These are phyloP conservation scores for Coemansia sp. DNA, from an alignment of 192 early-diverging fungal genomes.

Conservation along the genomic window DNA sequence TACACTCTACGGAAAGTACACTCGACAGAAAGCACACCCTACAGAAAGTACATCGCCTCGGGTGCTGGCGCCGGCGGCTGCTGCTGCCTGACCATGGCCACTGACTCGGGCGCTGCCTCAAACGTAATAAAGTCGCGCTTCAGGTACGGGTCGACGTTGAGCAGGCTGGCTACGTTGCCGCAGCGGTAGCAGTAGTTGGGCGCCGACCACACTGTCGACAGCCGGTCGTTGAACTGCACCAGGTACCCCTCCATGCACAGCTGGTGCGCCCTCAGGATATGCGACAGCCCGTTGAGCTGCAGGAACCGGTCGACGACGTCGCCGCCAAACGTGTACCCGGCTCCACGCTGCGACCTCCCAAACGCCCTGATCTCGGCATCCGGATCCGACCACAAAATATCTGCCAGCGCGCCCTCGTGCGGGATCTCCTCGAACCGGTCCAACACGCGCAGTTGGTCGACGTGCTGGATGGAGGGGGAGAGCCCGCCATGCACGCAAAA, in stretches of 20 bases:
- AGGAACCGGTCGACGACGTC: conserved; percentile 97
- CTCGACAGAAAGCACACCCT: conserved; percentile 59
- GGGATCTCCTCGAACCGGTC: conserved; percentile 52
- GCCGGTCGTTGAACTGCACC: conserved; percentile 72
- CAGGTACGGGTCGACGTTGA: conserved; percentile 69
- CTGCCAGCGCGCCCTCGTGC: conserved; percentile 47
- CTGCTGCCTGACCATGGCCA: not conserved
- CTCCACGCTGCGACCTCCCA: conserved; percentile 66
- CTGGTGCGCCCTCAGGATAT: conserved; percentile 96
- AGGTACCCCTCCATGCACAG: conserved; percentile 95
- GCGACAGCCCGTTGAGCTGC: conserved; percentile 85
- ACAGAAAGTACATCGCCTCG: conserved; percentile 30
- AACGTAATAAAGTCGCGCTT: conserved; percentile 52
- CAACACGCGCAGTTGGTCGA: conserved; percentile 42
- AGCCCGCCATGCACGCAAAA: conserved; percentile 95
- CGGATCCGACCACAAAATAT: conserved; percentile 54
- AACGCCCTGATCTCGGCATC: conserved; percentile 31
- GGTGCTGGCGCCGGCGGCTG: conserved; percentile 27
- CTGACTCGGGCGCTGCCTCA: conserved; percentile 38
- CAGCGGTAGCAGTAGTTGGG: conserved; percentile 99
- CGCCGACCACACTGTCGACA: conserved; percentile 96
- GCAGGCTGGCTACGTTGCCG: conserved; percentile 94
- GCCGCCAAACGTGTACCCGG: conserved; percentile 95
- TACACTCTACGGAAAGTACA: conserved; percentile 66
- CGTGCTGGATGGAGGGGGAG: conserved; percentile 36